Evolutionary conservation across 768 basidiomycete species (phyloP), one percentile per base, ranked within the genome.

Genomic region (Phallus indusiatus): DNA sequence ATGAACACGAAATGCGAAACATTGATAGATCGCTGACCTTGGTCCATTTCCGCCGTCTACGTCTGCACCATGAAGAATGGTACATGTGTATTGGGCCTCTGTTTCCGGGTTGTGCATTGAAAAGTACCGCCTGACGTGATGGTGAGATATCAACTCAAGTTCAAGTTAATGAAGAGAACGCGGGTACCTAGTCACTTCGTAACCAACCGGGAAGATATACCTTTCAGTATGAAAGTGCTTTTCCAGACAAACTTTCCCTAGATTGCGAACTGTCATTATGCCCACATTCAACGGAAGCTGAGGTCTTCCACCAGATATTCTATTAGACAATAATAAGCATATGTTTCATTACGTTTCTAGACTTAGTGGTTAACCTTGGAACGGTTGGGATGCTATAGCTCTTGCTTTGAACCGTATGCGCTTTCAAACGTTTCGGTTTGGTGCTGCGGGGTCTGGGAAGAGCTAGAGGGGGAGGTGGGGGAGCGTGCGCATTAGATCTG

Each of bases 181-280:
- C 17, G 67, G 79, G 53, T 47, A 86, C 88, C 89, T 79, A 4
- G 83, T 86, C 5, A 90, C 86, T 67, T 89, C 87, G 67, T 90
- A 92, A 16, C 88, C 88, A 46, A 91, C 85, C 10, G 90, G 90
- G 65, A 90, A 93, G 63, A 93, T 92, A 67, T 92, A 92, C 55
- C 90, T 75, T 68, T 92, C 89, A 0, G 90, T 90, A 68, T 90
- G 87, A 66, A 90, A 92, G 67, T 90, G 86, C 63, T 90, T 88
- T 33, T 86, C 77, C 83, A 84, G 82, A 66, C 86, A 89, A 7
- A 91, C 82, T 54, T 82, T 80, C 1, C 90, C 90, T 0, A 93
- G 74, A 61, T 67, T 81, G 59, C 85, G 76, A 22, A 93, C 84
- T 1, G 86, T 89, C 87, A 92, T 90, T 68, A 92, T 91, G 34